Evolutionary conservation across 192 early-diverging fungal genomes (phyloP).

Genomic region (Thamnidium elegans): DNA sequence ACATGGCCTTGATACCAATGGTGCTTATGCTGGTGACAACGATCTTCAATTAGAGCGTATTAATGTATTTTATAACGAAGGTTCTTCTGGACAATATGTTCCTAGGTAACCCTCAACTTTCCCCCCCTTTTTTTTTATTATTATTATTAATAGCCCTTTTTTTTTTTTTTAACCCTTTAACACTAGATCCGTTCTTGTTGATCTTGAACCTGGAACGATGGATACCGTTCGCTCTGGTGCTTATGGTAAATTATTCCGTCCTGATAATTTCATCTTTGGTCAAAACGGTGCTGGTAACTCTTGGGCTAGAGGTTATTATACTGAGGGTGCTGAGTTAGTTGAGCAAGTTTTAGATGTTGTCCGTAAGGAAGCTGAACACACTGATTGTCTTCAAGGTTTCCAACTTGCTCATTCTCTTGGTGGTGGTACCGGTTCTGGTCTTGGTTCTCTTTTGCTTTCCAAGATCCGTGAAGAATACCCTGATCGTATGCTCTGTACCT

Average conservation of each 20-base stretch:
- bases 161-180: too few relatives aligned
- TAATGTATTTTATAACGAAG: conserved; percentile 85
- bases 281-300: conserved; percentile 93
- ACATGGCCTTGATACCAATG: conserved; percentile 69
- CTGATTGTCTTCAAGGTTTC: conserved; percentile 71
- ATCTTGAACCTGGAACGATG: conserved; percentile 80
- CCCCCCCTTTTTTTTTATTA: too few relatives aligned
- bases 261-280: conserved; percentile 58
- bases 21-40: conserved; percentile 59
- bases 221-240: conserved; percentile 54
- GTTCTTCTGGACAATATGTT: conserved; percentile 63
- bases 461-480: conserved; percentile 78
- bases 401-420: conserved; percentile 72
- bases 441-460: conserved; percentile 68
- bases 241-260: conserved; percentile 61
- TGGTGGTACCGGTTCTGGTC: conserved; percentile 69
- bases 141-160: too few relatives aligned
- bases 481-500: conserved; percentile 72
- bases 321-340: conserved; percentile 73
- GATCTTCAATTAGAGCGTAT: conserved; percentile 75
- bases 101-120: conserved; percentile 45
- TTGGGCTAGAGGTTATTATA: conserved; percentile 88
- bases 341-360: conserved; percentile 62
- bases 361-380: conserved; percentile 64
- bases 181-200: conserved; percentile 63